A percentile compares a stretch with the other conserved stretches of the same genome.
phyloP scores from a whole-genome alignment of 2,329 filamentous ascomycete genomes.

The Pyrenochaeta sp. region DNA sequence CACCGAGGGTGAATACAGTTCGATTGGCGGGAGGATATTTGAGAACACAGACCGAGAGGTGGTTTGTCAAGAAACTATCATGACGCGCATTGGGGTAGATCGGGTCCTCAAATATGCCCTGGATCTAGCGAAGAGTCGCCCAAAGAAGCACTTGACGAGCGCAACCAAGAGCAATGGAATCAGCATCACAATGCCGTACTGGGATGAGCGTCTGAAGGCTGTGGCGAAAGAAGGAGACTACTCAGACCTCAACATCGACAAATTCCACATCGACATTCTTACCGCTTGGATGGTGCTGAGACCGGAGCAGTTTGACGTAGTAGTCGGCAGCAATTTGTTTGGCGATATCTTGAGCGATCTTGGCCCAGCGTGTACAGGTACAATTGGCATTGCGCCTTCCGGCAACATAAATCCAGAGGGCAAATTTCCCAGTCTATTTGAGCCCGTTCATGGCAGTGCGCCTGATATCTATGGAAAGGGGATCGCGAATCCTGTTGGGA shows the following conservation, averaged over 20 bases:
- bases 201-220: constrained; percentile 5
- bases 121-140: constrained; percentile 3
- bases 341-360: constrained; percentile 18
- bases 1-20: constrained; percentile 11
- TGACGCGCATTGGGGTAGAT: constrained; percentile 8
- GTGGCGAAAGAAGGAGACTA: constrained; percentile 5
- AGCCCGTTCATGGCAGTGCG: constrained; percentile 19
- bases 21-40: neutral
- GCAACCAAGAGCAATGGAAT: constrained; percentile 15
- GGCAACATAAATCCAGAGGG: constrained; percentile 11
- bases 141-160: constrained; percentile 11
- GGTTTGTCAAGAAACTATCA: constrained; percentile 8
- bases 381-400: constrained; percentile 16
- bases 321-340: constrained; percentile 14
- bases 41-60: constrained; percentile 4
- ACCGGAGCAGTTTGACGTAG: constrained; percentile 8
- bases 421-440: constrained; percentile 9
- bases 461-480: constrained; percentile 21
- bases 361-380: constrained; percentile 9
- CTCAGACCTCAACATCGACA: constrained; percentile 8
- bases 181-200: constrained; percentile 9
- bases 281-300: constrained; percentile 7
- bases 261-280: constrained; percentile 13
- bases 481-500: constrained; percentile 18
- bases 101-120: constrained; percentile 7